These are phyloP conservation scores for Capronia epimyces DNA, from an alignment of 2,329 filamentous ascomycete species.

Conservation along the genomic window DNA sequence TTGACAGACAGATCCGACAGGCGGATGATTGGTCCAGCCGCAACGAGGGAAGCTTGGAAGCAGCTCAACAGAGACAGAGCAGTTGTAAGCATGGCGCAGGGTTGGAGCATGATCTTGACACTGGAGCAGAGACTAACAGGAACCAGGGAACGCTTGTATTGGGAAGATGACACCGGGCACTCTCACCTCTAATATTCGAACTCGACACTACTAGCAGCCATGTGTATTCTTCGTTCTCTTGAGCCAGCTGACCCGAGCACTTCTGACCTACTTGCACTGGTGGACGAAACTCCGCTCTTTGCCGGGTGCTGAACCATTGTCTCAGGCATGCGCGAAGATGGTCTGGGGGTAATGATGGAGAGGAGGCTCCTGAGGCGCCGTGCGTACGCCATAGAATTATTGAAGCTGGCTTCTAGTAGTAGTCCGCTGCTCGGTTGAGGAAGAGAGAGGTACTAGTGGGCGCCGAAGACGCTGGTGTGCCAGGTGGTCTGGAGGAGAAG, in stretches of 20 bases:
- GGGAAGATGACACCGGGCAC: background rate
- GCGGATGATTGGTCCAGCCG: slow-evolving; percentile 15
- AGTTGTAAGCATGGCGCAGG: slow-evolving; percentile 7
- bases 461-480: no score
- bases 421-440: no score
- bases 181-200: background rate
- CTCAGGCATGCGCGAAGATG: slow-evolving; percentile 6
- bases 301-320: slow-evolving; percentile 9
- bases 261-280: slow-evolving; percentile 6
- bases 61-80: slow-evolving; percentile 14
- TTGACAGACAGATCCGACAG: slow-evolving; percentile 49
- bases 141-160: background rate
- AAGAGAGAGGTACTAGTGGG: no score
- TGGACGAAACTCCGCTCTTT: slow-evolving; percentile 8
- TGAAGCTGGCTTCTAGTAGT: no score
- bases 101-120: slow-evolving; percentile 4
- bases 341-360: background rate
- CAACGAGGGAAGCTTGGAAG: slow-evolving; percentile 13
- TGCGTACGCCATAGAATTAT: no score
- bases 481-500: no score
- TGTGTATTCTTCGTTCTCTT: background rate
- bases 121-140: background rate
- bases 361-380: background rate
- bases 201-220: no score
- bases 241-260: slow-evolving; percentile 2